phyloP scores from a whole-genome alignment of 176 grass and related monocot species.

The Aechmea fasciata region DNA sequence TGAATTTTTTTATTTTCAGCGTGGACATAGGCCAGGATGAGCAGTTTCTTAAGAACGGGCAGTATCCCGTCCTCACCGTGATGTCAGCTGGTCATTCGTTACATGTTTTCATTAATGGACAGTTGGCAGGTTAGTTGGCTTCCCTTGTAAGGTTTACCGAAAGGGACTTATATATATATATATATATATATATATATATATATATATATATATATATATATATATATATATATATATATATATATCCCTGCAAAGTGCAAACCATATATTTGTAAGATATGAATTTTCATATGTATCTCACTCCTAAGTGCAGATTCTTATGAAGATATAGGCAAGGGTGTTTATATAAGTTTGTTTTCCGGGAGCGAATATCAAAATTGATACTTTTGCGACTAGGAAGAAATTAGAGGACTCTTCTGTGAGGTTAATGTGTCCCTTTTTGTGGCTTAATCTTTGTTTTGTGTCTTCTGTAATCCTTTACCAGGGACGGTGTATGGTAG shows the following conservation, averaged over 20 bases:
- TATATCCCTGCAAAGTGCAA: not conserved
- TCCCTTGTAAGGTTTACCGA: not conserved
- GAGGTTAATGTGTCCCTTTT: not conserved
- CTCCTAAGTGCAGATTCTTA: too few relatives aligned
- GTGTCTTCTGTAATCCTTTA: constrained; percentile 19
- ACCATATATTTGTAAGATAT: too few relatives aligned
- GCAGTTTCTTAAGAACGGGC: constrained; percentile 52
- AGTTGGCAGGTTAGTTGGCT: constrained; percentile 41
- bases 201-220: too few relatives aligned
- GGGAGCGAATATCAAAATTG: not conserved
- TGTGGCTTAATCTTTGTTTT: constrained; percentile 1
- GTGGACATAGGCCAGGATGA: constrained; percentile 55
- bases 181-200: too few relatives aligned
- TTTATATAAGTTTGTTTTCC: too few relatives aligned
- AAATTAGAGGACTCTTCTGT: too few relatives aligned
- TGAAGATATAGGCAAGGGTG: too few relatives aligned
- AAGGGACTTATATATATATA: not conserved
- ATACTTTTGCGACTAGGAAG: not conserved
- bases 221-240: too few relatives aligned
- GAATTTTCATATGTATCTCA: too few relatives aligned
- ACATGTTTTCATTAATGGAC: constrained; percentile 75
- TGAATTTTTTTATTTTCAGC: constrained; percentile 36
- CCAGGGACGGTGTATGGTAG: constrained; percentile 81
- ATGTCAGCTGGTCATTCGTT: constrained; percentile 97
- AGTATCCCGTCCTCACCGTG: constrained; percentile 52